A percentile compares a stretch with the other conserved stretches of the same genome.
Evolutionary conservation across 2,329 filamentous ascomycete genomes (phyloP).

Genomic region (Diaporthe longicolla): DNA sequence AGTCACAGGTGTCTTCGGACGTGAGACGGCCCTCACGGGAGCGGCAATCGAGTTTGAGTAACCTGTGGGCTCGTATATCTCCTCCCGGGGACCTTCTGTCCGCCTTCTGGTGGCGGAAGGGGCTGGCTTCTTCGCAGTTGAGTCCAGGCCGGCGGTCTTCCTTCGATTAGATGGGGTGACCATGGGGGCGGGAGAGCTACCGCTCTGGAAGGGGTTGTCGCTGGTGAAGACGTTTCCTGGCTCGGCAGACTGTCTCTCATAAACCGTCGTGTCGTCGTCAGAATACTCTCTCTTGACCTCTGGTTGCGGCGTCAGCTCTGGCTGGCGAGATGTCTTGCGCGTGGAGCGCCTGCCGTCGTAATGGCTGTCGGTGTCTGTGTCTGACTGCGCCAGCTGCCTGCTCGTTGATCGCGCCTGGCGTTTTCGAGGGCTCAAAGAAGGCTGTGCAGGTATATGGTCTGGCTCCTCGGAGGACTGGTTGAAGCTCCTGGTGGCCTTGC

Average conservation of each 20-base stretch:
- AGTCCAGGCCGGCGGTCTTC: constrained; percentile 61
- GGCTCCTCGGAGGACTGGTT: constrained; percentile 66
- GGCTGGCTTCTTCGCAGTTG: constrained; percentile 55
- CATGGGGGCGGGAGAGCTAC: constrained; percentile 76
- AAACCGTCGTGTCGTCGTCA: constrained; percentile 54
- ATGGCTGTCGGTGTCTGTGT: constrained; percentile 63
- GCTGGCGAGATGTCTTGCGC: constrained; percentile 38
- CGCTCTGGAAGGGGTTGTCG: constrained; percentile 95
- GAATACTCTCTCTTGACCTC: constrained; percentile 70
- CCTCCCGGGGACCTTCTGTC: constrained; percentile 60
- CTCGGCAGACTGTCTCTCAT: constrained; percentile 57
- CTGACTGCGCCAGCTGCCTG: constrained; percentile 66
- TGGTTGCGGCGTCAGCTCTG: constrained; percentile 56
- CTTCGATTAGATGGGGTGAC: constrained; percentile 65
- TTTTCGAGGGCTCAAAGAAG: constrained; percentile 66
- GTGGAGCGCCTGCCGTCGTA: constrained; percentile 38
- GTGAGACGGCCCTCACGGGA: constrained; percentile 59
- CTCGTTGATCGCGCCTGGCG: constrained; percentile 68
- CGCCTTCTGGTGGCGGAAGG: constrained; percentile 60
- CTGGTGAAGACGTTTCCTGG: constrained; percentile 82
- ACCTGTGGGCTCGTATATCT: constrained; percentile 67
- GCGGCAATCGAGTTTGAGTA: constrained; percentile 72
- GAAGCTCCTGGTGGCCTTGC: constrained; percentile 67
- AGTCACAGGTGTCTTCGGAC: constrained; percentile 53
- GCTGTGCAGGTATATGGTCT: constrained; percentile 53